A percentile compares a stretch with the other conserved stretches of the same genome.
Conservation (phyloP, 257 asterid species). For the Fraxinus excelsior region DNA sequence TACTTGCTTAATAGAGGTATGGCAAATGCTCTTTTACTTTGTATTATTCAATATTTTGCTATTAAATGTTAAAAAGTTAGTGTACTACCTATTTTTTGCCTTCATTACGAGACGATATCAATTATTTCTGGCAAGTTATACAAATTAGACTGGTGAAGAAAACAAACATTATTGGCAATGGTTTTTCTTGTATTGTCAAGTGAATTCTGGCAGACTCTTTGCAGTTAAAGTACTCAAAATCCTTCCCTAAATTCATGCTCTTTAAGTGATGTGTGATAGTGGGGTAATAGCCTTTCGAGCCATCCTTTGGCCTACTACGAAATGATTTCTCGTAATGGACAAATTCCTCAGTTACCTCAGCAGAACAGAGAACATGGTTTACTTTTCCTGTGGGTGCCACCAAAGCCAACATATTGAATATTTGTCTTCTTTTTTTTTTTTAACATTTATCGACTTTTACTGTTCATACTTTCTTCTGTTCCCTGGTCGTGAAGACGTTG, state of each 20-base stretch:
- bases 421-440: slow-evolving; percentile 46
- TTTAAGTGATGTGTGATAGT: slow-evolving; percentile 22
- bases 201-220: not conserved
- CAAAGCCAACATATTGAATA: slow-evolving; percentile 45
- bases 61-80: not conserved
- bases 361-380: slow-evolving; percentile 43
- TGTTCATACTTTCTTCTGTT: slow-evolving; percentile 25
- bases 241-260: not conserved
- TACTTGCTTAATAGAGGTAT: slow-evolving; percentile 68
- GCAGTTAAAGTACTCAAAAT: not conserved
- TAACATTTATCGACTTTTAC: slow-evolving; percentile 7
- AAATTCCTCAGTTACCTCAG: slow-evolving; percentile 25
- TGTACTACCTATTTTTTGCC: too few relatives aligned
- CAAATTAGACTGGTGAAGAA: not conserved
- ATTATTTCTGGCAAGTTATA: not conserved
- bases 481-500: not conserved
- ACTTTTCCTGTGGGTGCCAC: slow-evolving; percentile 54
- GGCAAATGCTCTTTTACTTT: not conserved
- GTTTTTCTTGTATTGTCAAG: not conserved
- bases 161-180: not conserved
- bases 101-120: too few relatives aligned
- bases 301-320: slow-evolving; percentile 22
- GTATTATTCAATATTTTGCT: not conserved
- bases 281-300: slow-evolving; percentile 24
- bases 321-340: slow-evolving; percentile 25